phyloP scores from a whole-genome alignment of 345 rosid species.

The Lenwebbia sp. region DNA sequence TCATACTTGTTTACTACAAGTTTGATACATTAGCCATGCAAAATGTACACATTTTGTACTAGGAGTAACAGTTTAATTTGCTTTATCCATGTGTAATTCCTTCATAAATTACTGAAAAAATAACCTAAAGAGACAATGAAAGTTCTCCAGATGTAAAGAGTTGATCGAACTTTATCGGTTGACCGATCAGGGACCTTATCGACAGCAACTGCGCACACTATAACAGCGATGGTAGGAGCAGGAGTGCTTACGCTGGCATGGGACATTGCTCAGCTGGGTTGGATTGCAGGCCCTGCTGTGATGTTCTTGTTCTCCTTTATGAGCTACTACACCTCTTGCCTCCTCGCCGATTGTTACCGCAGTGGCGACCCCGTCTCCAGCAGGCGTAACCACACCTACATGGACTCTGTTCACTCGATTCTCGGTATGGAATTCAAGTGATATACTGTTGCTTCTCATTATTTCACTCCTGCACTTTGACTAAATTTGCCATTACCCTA shows the following conservation, averaged over 20 bases:
- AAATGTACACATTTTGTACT: not conserved
- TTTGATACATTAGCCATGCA: not conserved
- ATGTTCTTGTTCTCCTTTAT: slow-evolving; percentile 60
- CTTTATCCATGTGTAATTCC: not conserved
- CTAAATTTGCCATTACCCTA: not conserved
- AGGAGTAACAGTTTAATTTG: not conserved
- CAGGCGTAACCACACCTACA: slow-evolving; percentile 61
- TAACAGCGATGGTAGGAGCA: slow-evolving; percentile 65
- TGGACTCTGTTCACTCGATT: slow-evolving; percentile 60
- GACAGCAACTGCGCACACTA: slow-evolving; percentile 69
- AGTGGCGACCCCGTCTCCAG: slow-evolving; percentile 47
- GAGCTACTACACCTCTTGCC: slow-evolving; percentile 54
- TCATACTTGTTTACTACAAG: not conserved
- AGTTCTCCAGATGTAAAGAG: not conserved
- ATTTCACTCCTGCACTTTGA: not conserved
- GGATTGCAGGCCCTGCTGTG: slow-evolving; percentile 75
- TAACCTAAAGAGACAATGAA: not conserved
- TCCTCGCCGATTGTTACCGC: slow-evolving; percentile 62
- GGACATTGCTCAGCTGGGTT: slow-evolving; percentile 79
- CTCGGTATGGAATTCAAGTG: slow-evolving; percentile 26
- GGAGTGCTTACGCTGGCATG: slow-evolving; percentile 70
- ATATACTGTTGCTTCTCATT: not conserved
- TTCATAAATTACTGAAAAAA: not conserved
- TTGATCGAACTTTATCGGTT: not conserved
- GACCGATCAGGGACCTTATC: slow-evolving; percentile 41